phyloP scores from a whole-genome alignment of 1,284 basidiomycete species.

The Testicularia cyperi region DNA sequence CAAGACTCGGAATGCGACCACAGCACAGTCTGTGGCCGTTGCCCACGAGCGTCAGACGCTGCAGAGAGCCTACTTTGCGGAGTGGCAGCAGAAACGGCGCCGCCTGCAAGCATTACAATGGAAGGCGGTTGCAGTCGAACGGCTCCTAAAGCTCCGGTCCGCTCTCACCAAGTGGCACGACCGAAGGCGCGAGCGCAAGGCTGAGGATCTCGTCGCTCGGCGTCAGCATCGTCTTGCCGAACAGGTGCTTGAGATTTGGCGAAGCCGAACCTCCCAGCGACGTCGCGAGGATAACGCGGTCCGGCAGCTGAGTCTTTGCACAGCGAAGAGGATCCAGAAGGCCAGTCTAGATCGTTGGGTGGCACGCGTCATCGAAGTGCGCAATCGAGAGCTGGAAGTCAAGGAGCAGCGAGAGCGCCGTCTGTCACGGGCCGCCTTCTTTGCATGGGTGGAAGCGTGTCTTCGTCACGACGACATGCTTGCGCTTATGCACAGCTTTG shows the following conservation, averaged over 20 bases:
- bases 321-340: too few relatives aligned
- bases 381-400: slow-evolving; percentile 23
- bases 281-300: too few relatives aligned
- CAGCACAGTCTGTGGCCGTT: too few relatives aligned
- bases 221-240: slow-evolving; percentile 8
- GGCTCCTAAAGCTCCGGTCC: slow-evolving; percentile 9
- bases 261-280: slow-evolving; percentile 9
- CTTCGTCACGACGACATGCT: slow-evolving; percentile 37
- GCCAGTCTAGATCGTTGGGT: slow-evolving; percentile 39
- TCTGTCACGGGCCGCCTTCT: slow-evolving; percentile 26
- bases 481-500: slow-evolving; percentile 39
- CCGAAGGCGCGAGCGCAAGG: slow-evolving; percentile 7
- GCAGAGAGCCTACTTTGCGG: slow-evolving; percentile 6
- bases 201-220: slow-evolving; percentile 3
- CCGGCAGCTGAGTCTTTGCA: too few relatives aligned
- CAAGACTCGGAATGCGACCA: too few relatives aligned
- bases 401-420: slow-evolving; percentile 17
- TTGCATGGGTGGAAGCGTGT: slow-evolving; percentile 38
- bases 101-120: slow-evolving; percentile 4
- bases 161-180: slow-evolving; percentile 11
- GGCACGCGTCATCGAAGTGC: slow-evolving; percentile 28
- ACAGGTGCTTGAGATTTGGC: slow-evolving; percentile 32
- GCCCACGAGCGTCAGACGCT: too few relatives aligned
- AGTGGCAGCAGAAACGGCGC: slow-evolving; percentile 11
- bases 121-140: slow-evolving; percentile 7